Conservation (phyloP, 345 rosid genomes). For the Bruguiera gymnorhiza region DNA sequence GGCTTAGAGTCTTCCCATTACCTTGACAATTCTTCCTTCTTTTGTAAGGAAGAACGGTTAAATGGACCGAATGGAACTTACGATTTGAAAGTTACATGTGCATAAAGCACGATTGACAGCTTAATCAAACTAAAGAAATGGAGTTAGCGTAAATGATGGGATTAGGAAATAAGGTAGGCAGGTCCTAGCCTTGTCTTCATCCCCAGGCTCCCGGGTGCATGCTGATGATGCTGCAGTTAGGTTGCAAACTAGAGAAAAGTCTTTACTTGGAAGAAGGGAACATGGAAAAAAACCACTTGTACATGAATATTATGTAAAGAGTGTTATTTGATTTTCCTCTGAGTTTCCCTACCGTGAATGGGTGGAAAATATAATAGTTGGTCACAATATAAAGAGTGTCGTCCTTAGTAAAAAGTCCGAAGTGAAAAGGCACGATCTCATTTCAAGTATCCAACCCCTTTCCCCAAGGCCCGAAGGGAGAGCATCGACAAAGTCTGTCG, state of each 20-base stretch:
- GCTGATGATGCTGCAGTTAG: conserved; percentile 15
- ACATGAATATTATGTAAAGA: too few species aligned
- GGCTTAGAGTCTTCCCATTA: background rate
- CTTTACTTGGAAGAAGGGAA: conserved; percentile 13
- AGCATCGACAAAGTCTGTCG: too few species aligned
- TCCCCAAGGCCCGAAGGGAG: too few species aligned
- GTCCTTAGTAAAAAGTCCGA: too few species aligned
- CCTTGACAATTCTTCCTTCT: conserved; percentile 15
- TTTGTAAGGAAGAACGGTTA: background rate
- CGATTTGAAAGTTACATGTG: too few species aligned
- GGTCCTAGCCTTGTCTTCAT: conserved; percentile 18
- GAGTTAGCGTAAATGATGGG: background rate
- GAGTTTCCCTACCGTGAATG: too few species aligned
- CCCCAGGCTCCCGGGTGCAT: conserved; percentile 2
- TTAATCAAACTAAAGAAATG: background rate
- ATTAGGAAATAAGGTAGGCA: background rate
- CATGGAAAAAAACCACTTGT: background rate
- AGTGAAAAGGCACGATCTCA: too few species aligned
- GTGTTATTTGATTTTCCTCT: too few species aligned
- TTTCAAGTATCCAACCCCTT: too few species aligned
- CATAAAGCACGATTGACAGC: background rate
- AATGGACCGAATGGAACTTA: too few species aligned
- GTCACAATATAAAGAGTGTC: too few species aligned
- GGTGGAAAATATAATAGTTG: too few species aligned
- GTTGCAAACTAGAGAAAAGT: conserved; percentile 35